phyloP scores from a whole-genome alignment of 441 rosid genomes.

The Theobroma grandiflorum region DNA sequence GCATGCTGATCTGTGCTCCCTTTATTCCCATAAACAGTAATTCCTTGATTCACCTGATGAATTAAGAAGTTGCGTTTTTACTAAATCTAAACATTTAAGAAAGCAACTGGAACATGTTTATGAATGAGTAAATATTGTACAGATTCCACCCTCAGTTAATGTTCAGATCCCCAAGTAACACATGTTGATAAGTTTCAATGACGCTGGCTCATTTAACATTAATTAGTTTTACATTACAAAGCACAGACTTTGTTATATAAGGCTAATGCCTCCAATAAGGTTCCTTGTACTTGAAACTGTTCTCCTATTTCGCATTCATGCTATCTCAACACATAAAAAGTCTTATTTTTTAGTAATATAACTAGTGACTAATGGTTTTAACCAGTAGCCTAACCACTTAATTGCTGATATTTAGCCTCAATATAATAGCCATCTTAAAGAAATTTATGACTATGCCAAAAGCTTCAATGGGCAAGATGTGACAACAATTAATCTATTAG shows the following conservation, averaged over 20 bases:
- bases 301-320: neutral
- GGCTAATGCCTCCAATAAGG: neutral
- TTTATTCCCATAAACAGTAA: slow-evolving; percentile 94
- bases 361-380: neutral
- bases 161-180: neutral
- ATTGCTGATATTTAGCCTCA: neutral
- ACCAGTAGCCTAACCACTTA: neutral
- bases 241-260: neutral
- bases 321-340: neutral
- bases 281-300: neutral
- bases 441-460: slow-evolving; percentile 7
- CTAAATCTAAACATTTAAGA: neutral
- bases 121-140: neutral
- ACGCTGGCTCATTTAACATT: neutral
- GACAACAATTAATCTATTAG: slow-evolving; percentile 14
- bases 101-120: neutral
- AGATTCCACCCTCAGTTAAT: neutral
- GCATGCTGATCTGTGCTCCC: slow-evolving; percentile 99
- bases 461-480: neutral
- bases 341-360: too few relatives aligned
- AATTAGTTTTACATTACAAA: neutral
- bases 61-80: slow-evolving; percentile 19
- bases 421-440: neutral
- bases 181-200: neutral
- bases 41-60: slow-evolving; percentile 88